phyloP scores from a whole-genome alignment of 805 yeast species.

The Kodamaea neixiangensis region DNA sequence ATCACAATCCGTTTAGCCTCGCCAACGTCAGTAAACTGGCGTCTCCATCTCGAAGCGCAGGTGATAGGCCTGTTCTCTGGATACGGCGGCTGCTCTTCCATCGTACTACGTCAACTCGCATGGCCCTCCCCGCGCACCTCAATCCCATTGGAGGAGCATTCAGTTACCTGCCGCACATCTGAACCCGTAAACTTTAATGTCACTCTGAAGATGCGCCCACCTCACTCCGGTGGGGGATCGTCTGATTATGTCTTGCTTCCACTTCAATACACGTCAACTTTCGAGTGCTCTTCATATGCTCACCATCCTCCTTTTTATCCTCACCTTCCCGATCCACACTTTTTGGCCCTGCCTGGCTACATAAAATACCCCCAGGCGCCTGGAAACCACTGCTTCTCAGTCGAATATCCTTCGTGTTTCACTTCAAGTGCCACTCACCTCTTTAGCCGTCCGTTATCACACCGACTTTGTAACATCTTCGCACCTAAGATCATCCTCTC shows the following conservation, averaged over 20 bases:
- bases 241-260: background rate
- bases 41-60: background rate
- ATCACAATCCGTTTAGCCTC: background rate
- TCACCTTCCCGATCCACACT: background rate
- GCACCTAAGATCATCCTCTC: background rate
- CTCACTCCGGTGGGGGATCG: background rate
- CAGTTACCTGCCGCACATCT: background rate
- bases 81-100: too few species aligned
- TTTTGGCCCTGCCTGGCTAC: background rate
- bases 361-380: background rate
- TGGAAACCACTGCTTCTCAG: background rate
- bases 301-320: background rate
- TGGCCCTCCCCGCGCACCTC: background rate
- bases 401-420: background rate
- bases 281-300: background rate
- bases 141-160: background rate
- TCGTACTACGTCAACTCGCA: background rate
- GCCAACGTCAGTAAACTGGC: background rate
- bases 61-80: background rate
- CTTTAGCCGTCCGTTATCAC: background rate
- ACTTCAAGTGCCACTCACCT: background rate
- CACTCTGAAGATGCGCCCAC: background rate
- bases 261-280: background rate
- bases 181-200: background rate
- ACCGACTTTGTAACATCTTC: background rate